These are phyloP conservation scores for Acacia melanoxylon DNA, from an alignment of 306 rosid genomes.

Conservation along the genomic window DNA sequence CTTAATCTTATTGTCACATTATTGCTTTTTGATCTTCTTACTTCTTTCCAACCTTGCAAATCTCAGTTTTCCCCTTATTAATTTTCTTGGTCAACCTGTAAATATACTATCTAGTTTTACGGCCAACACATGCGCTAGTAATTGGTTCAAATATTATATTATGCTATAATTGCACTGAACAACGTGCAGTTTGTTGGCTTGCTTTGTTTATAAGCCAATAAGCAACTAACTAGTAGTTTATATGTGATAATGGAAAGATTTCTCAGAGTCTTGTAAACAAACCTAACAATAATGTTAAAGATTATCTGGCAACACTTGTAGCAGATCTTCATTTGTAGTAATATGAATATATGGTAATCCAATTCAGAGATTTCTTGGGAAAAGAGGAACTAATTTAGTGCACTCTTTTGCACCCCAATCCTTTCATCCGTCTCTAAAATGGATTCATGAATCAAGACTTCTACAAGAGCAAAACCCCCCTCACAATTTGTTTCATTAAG, in stretches of 20 bases:
- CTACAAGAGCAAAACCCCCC: no score
- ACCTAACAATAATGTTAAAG: background rate
- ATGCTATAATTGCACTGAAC: background rate
- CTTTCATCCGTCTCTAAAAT: no score
- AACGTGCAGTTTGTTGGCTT: background rate
- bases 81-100: no score
- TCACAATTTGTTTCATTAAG: no score
- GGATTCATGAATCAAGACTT: no score
- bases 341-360: no score
- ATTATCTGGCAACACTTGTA: background rate
- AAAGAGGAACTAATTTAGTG: no score
- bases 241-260: background rate
- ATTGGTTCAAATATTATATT: background rate
- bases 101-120: no score
- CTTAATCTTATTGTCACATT: background rate
- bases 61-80: slow-evolving; percentile 4
- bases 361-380: no score
- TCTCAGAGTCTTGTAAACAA: no score
- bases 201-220: background rate
- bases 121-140: background rate
- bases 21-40: background rate
- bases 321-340: background rate
- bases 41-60: background rate
- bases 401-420: no score
- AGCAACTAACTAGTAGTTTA: background rate